Conservation (phyloP, 306 rosid genomes). For the Glycine tomentella region DNA sequence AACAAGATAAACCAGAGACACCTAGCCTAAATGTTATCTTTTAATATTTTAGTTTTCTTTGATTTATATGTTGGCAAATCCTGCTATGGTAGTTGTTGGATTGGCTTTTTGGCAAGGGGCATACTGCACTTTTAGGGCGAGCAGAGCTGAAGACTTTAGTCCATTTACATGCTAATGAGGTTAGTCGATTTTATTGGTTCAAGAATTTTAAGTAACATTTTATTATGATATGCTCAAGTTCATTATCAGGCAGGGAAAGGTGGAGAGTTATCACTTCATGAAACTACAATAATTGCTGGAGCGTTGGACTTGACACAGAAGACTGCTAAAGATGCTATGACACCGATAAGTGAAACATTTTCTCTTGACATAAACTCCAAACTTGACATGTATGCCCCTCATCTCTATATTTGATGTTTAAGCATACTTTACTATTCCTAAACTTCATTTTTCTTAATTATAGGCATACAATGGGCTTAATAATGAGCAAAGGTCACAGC, state of each 20-base stretch:
- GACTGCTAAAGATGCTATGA: constrained; percentile 83
- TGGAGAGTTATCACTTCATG: constrained; percentile 57
- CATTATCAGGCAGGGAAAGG: constrained; percentile 54
- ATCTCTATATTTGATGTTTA: neutral
- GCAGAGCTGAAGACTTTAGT: constrained; percentile 48
- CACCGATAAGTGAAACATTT: constrained; percentile 66
- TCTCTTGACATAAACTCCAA: constrained; percentile 73
- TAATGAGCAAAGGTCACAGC: constrained; percentile 77
- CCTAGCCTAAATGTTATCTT: neutral
- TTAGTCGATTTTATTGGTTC: constrained; percentile 22
- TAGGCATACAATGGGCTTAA: constrained; percentile 70
- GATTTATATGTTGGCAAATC: constrained; percentile 18
- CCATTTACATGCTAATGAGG: constrained; percentile 53
- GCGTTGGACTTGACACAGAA: constrained; percentile 74
- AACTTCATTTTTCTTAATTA: neutral
- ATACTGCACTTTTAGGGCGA: constrained; percentile 52
- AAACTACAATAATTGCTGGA: constrained; percentile 72
- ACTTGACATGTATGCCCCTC: constrained; percentile 62
- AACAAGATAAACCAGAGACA: too few relatives aligned
- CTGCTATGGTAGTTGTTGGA: constrained; percentile 47
- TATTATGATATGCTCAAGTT: constrained; percentile 12
- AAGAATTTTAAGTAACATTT: constrained; percentile 16
- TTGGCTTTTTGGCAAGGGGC: constrained; percentile 53
- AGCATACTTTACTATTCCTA: neutral
- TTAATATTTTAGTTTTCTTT: constrained; percentile 16